These are phyloP conservation scores for Botrytis fragariae DNA, from an alignment of 2,329 filamentous ascomycete genomes.

Conservation along the genomic window DNA sequence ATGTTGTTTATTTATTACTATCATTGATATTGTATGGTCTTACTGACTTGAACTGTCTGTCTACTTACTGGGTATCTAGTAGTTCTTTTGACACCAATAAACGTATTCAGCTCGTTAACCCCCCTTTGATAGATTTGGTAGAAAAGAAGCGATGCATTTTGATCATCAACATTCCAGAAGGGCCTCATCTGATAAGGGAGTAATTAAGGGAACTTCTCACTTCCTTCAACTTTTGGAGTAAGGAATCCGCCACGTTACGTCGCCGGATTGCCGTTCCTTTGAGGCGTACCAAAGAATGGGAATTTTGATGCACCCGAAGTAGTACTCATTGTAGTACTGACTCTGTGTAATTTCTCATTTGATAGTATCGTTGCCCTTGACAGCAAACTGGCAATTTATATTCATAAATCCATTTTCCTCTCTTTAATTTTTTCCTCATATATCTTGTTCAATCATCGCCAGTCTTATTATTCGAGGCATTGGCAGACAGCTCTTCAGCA, in stretches of 20 bases:
- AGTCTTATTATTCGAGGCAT: slow-evolving; percentile 1
- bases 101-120: slow-evolving; percentile 11
- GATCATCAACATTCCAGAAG: slow-evolving; percentile 28
- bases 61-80: not conserved
- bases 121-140: not conserved
- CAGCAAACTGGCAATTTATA: slow-evolving; percentile 26
- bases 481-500: slow-evolving; percentile 23
- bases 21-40: not conserved
- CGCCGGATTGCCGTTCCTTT: slow-evolving; percentile 27
- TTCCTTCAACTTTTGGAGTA: slow-evolving; percentile 26
- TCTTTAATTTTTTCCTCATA: slow-evolving; percentile 15
- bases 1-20: not conserved
- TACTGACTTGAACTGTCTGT: not conserved
- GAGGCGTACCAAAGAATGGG: slow-evolving; percentile 32
- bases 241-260: slow-evolving; percentile 30
- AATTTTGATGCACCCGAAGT: slow-evolving; percentile 24
- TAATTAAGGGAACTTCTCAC: slow-evolving; percentile 16
- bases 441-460: slow-evolving; percentile 15
- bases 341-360: slow-evolving; percentile 34
- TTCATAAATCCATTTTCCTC: slow-evolving; percentile 6
- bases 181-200: slow-evolving; percentile 15
- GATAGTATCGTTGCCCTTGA: slow-evolving; percentile 32
- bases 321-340: slow-evolving; percentile 32
- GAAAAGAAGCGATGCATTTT: slow-evolving; percentile 8
- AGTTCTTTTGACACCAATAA: slow-evolving; percentile 2